These are phyloP conservation scores for Hyphopichia buzzinii DNA, from an alignment of 1,139 yeast species.

Conservation along the genomic window DNA sequence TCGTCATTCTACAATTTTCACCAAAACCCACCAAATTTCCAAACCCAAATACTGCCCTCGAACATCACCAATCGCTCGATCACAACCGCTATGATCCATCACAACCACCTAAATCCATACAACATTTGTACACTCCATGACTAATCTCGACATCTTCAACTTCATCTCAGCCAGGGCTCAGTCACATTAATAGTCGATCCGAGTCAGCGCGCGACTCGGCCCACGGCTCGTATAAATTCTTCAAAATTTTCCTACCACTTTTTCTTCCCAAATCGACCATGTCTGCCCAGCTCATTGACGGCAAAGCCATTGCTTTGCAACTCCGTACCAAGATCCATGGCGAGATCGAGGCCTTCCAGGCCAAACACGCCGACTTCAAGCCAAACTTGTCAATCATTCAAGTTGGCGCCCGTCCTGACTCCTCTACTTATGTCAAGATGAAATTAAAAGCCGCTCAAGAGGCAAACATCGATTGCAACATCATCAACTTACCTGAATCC, in stretches of 20 bases:
- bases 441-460: constrained; percentile 89
- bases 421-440: constrained; percentile 93
- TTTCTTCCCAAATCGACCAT: constrained; percentile 13
- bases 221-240: not conserved
- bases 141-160: no score
- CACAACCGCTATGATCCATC: no score
- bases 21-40: no score
- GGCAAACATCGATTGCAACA: constrained; percentile 71
- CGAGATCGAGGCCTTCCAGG: constrained; percentile 57
- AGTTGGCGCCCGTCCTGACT: constrained; percentile 88
- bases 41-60: no score
- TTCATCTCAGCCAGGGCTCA: no score
- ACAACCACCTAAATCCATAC: no score
- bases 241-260: not conserved
- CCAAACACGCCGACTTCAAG: constrained; percentile 57
- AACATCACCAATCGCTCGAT: no score
- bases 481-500: constrained; percentile 64
- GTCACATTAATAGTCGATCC: no score
- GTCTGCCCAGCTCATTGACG: constrained; percentile 56
- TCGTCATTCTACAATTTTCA: no score
- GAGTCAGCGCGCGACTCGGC: constrained; percentile 3
- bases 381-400: constrained; percentile 85
- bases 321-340: constrained; percentile 49
- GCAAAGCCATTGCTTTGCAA: constrained; percentile 64
- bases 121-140: no score